phyloP scores from a whole-genome alignment of 495 filamentous ascomycete genomes.

The Penicillium daleae region DNA sequence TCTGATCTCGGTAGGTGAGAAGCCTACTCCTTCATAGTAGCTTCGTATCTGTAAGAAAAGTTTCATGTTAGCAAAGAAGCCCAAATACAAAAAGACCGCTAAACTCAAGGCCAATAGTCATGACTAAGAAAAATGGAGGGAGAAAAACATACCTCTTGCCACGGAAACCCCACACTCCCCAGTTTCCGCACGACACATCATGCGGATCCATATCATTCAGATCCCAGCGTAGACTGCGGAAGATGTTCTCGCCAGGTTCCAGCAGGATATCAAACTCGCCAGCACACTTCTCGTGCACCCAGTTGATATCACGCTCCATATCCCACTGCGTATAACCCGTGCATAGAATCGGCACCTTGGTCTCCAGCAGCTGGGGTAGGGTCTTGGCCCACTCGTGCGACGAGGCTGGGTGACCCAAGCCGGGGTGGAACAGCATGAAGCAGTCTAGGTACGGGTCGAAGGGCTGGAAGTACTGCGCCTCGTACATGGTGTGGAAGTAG shows the following conservation, averaged over 20 bases:
- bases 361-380: slow-evolving; percentile 85
- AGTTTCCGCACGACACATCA: slow-evolving; percentile 94
- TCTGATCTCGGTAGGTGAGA: background rate
- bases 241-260: slow-evolving; percentile 90
- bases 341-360: slow-evolving; percentile 89
- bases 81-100: background rate
- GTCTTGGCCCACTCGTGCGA: slow-evolving; percentile 93
- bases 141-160: slow-evolving; percentile 80
- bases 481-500: slow-evolving; percentile 96
- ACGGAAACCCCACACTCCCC: slow-evolving; percentile 94
- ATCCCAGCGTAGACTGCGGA: slow-evolving; percentile 96
- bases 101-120: background rate
- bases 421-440: slow-evolving; percentile 95
- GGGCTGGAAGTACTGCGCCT: slow-evolving; percentile 83
- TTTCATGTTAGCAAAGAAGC: background rate
- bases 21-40: slow-evolving; percentile 34
- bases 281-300: slow-evolving; percentile 79
- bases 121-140: background rate
- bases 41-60: slow-evolving; percentile 44
- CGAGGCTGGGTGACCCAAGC: slow-evolving; percentile 89
- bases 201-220: slow-evolving; percentile 93
- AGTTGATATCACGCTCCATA: slow-evolving; percentile 87
- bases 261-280: slow-evolving; percentile 92
- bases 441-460: slow-evolving; percentile 98
- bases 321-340: slow-evolving; percentile 97